Evolutionary conservation across 2,329 filamentous ascomycete genomes (phyloP).

Genomic region (Fusarium burgessii): DNA sequence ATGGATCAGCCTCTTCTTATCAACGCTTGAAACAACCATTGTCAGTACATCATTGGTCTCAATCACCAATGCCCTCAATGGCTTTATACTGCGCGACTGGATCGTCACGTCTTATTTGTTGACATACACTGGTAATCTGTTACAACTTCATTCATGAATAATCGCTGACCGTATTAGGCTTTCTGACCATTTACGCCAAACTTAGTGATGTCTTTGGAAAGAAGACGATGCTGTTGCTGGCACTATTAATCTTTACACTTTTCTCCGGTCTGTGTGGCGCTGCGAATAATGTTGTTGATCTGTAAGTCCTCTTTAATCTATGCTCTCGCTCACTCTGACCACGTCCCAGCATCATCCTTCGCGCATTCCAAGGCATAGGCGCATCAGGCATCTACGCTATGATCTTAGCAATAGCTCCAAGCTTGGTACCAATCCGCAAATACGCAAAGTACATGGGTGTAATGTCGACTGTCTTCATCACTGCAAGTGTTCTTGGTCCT

Average conservation of each 20-base stretch:
- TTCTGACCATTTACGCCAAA: slow-evolving; percentile 9
- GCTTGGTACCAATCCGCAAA: not conserved
- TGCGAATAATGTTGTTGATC: slow-evolving; percentile 1
- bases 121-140: not conserved
- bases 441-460: slow-evolving; percentile 13
- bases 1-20: slow-evolving; percentile 6
- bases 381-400: slow-evolving; percentile 8
- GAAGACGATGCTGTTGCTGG: slow-evolving; percentile 14
- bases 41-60: slow-evolving; percentile 15
- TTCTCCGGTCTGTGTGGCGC: slow-evolving; percentile 19
- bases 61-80: slow-evolving; percentile 6
- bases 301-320: not conserved
- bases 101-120: slow-evolving; percentile 15
- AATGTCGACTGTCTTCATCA: slow-evolving; percentile 15
- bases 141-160: accelerated
- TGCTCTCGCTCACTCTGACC: accelerated
- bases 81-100: slow-evolving; percentile 18
- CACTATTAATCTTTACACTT: not conserved
- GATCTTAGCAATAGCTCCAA: slow-evolving; percentile 2
- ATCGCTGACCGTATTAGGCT: not conserved
- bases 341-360: not conserved
- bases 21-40: slow-evolving; percentile 10
- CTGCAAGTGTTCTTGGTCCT: slow-evolving; percentile 5
- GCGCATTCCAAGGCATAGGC: slow-evolving; percentile 6
- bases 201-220: slow-evolving; percentile 13